Evolutionary conservation across 805 yeast genomes (phyloP), one percentile per base, ranked within the genome.

Genomic region (Candida glaebosa): DNA sequence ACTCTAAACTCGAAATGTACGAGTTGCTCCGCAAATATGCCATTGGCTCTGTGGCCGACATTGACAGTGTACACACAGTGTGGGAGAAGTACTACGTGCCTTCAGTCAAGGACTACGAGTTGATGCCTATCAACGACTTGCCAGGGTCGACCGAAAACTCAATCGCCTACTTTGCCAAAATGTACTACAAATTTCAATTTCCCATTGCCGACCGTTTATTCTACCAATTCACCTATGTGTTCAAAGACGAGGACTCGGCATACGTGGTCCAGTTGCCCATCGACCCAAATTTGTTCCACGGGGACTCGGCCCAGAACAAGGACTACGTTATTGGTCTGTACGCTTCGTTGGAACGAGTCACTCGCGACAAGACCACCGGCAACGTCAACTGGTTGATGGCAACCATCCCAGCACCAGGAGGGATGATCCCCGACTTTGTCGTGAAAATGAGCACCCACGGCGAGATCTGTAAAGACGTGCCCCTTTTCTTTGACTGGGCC

Each of bases 401-500:
- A 33, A 67, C 72, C 1, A 54, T 62, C 33, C 67, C 73, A 3
- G 54, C 52, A 12, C 68, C 75, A 2, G 65, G 65, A 22, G 75
- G 75, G 1, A 41, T 38, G n/a, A 58, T 69, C 7, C 74, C 74
- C 2, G 43, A 50, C 7, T 67, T 68, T 65, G 34, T 69, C 9
- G 57, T 66, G 5, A 56, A 56, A 34, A 32, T 52, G 45, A 50
- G 58, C 6, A 53, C 65, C 28, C 57, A 60, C 12, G 54, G 56
- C 7, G 73, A 64, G 4, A 58, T 69, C 30, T 60, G 69, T 3
- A 63, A 65, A 41, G 75, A 69, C 39, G 74, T 69, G 7, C 71
- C 73, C 1, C 50, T 59, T 20, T 66, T 69, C 42, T 47, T 67
- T 44, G 48, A 55, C 9, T 69, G 12, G n/a, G n/a, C n/a, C n/a